Base-by-base conservation (phyloP, 148 eudicot genomes). In the Persicaria maculosa region DNA sequence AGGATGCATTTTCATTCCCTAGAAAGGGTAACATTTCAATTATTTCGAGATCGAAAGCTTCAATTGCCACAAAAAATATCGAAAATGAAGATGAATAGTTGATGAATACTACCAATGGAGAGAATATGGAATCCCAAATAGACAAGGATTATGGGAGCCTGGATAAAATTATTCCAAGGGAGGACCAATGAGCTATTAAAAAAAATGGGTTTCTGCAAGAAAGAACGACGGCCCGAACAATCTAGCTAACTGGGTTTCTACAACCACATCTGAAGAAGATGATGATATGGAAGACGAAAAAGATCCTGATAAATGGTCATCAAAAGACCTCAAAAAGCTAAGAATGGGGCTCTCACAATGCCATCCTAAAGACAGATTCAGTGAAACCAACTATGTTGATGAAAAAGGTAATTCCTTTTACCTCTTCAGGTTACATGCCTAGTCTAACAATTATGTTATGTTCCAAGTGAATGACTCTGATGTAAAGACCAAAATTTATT, bases 181-280 rank as follows among this genome's bases (percentile, higher is more conserved):
- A 75, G 74, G 80, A 85, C 80, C 80, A 76, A 8, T 89, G 85
- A 73, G 79, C 86, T 61, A 87, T 79, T 55, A 87, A 78, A 92
- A 90, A 80, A 92, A 92, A 82, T 92, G 99, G 99, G 97, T 97
- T 76, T 79, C 83, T 72, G 86, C 98, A 59, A 83, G 94, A 78
- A 95, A 89, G 78, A 86, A 79, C 45, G 86, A 97, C 47, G 87
- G 90, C 50, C 78, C 88, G 10, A 97, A 95, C 53, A 85, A 81
- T 81, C 62, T 89, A 78, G 91, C 82, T 55, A 97, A 95, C 78
- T 95, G 97, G 97, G 81, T 92, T 76, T 95, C 99, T 75, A 97
- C 97, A 64, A 95, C 97, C 48, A 92, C 99, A 47, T 95, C 99
- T 44, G 99, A 92, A 82, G 99, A 97, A 72, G 99, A 95, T 75